A percentile compares a stretch with the other conserved stretches of the same genome.
Conservation (phyloP, 2,329 filamentous ascomycete species). For the Aspergillus ibericus region DNA sequence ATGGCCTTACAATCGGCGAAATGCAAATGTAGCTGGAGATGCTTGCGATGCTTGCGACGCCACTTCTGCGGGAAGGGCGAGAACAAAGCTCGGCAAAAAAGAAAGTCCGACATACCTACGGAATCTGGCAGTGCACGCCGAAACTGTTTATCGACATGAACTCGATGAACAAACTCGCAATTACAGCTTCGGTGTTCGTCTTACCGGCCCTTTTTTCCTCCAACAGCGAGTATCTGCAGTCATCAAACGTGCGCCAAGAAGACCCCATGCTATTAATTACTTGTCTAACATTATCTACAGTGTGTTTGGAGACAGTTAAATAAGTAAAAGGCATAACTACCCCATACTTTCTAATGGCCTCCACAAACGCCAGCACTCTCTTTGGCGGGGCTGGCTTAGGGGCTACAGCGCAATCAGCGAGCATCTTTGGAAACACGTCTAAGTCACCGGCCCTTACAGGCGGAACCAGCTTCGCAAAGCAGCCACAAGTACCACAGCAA, state of each 20-base stretch:
- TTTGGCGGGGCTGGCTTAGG: conserved; percentile 32
- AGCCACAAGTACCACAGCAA: conserved; percentile 28
- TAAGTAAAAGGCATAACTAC: not conserved
- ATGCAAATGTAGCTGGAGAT: not conserved
- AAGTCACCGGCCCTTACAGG: conserved; percentile 24
- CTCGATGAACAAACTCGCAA: not conserved
- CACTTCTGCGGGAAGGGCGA: not conserved
- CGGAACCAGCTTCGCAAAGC: conserved; percentile 28
- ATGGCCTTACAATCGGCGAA: not conserved
- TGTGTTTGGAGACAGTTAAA: not conserved
- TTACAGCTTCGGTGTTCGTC: not conserved
- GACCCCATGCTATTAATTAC: not conserved
- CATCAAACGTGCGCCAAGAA: not conserved
- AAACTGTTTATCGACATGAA: not conserved
- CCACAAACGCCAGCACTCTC: conserved; percentile 27
- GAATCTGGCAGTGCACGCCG: conserved; percentile 9
- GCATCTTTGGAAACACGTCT: conserved; percentile 26
- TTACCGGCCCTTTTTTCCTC: not conserved
- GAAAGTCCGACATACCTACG: conserved; percentile 16
- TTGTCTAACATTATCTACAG: not conserved
- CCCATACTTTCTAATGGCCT: conserved; percentile 15
- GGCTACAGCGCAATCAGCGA: conserved; percentile 25
- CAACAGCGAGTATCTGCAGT: not conserved
- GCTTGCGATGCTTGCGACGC: not conserved
- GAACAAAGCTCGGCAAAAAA: conserved; percentile 15